phyloP scores from a whole-genome alignment of 192 early-diverging fungal genomes.

The Entomortierella parvispora region DNA sequence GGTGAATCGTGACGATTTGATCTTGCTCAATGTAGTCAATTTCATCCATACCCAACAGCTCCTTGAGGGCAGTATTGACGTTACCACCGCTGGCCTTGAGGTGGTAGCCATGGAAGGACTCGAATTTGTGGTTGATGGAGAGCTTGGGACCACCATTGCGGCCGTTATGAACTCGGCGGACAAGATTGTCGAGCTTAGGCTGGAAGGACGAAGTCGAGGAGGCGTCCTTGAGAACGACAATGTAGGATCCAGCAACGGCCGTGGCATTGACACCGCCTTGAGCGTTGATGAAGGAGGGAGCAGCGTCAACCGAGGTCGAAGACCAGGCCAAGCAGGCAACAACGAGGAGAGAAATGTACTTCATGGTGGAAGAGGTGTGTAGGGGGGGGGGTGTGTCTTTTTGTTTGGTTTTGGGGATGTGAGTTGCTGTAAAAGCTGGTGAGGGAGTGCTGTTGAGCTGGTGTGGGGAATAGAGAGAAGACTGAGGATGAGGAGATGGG shows the following conservation, averaged over 20 bases:
- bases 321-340: constrained; percentile 35
- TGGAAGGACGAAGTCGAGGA: constrained; percentile 14
- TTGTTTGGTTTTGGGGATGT: neutral
- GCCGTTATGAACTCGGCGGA: constrained; percentile 37
- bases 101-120: constrained; percentile 50
- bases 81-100: constrained; percentile 68
- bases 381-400: neutral
- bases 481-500: too few species aligned
- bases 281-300: constrained; percentile 17
- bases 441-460: too few species aligned
- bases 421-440: constrained; percentile 21
- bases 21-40: constrained; percentile 64
- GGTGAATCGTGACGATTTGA: constrained; percentile 52
- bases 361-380: constrained; percentile 17
- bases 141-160: constrained; percentile 5
- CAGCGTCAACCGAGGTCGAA: constrained; percentile 14
- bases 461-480: too few species aligned
- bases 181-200: constrained; percentile 48
- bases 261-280: constrained; percentile 44
- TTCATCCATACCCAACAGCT: constrained; percentile 28
- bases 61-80: constrained; percentile 52
- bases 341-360: constrained; percentile 39
- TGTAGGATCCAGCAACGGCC: constrained; percentile 66
- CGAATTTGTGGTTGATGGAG: constrained; percentile 16
- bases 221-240: constrained; percentile 68